Evolutionary conservation across 768 basidiomycete genomes (phyloP).

Genomic region (Boletales sp.): DNA sequence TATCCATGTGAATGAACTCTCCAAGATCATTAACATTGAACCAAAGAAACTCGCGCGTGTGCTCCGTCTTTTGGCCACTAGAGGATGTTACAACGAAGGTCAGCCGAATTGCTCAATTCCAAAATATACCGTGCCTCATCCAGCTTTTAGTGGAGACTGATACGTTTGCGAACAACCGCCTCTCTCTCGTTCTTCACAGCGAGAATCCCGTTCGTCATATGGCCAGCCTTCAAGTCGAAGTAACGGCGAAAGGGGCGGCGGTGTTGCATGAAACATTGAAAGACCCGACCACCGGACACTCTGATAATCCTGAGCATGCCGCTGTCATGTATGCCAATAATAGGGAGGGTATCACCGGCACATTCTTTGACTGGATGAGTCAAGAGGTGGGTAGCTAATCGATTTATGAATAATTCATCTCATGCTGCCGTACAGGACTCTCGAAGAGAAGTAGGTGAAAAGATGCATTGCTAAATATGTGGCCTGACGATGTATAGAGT

Average conservation of each 20-base stretch:
- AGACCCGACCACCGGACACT: conserved; percentile 18
- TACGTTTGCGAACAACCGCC: conserved; percentile 35
- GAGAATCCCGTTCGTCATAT: conserved; percentile 21
- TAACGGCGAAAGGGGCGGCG: not conserved
- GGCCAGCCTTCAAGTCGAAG: conserved; percentile 17
- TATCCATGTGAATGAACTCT: conserved; percentile 28
- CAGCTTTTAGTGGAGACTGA: conserved; percentile 22
- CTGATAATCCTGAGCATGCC: conserved; percentile 18
- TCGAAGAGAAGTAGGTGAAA: conserved; percentile 16
- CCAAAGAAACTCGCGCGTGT: conserved; percentile 28
- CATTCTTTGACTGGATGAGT: conserved; percentile 24
- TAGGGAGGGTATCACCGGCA: conserved; percentile 16
- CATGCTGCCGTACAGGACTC: conserved; percentile 8
- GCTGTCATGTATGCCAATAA: conserved; percentile 19
- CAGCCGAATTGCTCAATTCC: not conserved
- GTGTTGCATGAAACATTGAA: conserved; percentile 27
- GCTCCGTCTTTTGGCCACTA: conserved; percentile 27
- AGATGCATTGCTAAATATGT: not conserved
- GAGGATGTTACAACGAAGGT: conserved; percentile 33
- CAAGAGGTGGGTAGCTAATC: conserved; percentile 12
- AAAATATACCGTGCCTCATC: not conserved
- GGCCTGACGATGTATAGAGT: conserved; percentile 2
- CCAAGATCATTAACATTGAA: conserved; percentile 18
- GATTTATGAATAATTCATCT: not conserved
- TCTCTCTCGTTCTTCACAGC: conserved; percentile 25